phyloP scores from a whole-genome alignment of 2,329 filamentous ascomycete species.

The Pyrenochaeta sp. region DNA sequence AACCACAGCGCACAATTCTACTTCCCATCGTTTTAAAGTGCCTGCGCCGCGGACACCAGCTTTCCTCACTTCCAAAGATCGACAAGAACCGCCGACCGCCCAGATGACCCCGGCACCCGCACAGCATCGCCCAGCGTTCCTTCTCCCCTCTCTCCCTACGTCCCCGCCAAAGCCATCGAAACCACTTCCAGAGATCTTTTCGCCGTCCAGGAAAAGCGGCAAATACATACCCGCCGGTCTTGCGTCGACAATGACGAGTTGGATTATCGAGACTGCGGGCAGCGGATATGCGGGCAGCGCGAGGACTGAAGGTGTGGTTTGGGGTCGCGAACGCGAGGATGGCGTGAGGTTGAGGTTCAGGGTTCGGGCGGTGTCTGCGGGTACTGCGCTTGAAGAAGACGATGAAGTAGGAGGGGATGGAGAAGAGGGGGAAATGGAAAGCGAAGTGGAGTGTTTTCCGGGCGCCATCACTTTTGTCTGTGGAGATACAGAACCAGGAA shows the following conservation, averaged over 20 bases:
- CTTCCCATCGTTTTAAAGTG: constrained; percentile 37
- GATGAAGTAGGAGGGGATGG: constrained; percentile 4
- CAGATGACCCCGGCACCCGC: constrained; percentile 9
- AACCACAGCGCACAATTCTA: constrained; percentile 8
- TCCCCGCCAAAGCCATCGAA: constrained; percentile 33
- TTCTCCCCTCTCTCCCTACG: constrained; percentile 43
- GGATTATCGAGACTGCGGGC: constrained; percentile 56
- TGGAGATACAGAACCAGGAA: constrained; percentile 20
- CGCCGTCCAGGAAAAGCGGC: constrained; percentile 58
- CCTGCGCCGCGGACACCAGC: constrained; percentile 23
- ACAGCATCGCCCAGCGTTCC: constrained; percentile 49
- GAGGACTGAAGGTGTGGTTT: constrained; percentile 10
- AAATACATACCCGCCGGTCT: constrained; percentile 59
- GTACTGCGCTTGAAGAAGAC: constrained; percentile 1
- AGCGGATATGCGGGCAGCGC: constrained; percentile 26
- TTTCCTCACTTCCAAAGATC: constrained; percentile 10
- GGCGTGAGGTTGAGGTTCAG: constrained; percentile 31
- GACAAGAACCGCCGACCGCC: constrained; percentile 4
- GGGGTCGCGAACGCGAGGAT: constrained; percentile 30
- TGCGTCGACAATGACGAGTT: constrained; percentile 58
- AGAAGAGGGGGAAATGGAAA: not conserved
- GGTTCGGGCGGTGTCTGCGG: not conserved
- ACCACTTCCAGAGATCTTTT: constrained; percentile 61
- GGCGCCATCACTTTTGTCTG: constrained; percentile 32
- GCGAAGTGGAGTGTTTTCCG: constrained; percentile 27